Evolutionary conservation across 2,329 filamentous ascomycete genomes (phyloP).

Genomic region (Aspergillus vadensis): DNA sequence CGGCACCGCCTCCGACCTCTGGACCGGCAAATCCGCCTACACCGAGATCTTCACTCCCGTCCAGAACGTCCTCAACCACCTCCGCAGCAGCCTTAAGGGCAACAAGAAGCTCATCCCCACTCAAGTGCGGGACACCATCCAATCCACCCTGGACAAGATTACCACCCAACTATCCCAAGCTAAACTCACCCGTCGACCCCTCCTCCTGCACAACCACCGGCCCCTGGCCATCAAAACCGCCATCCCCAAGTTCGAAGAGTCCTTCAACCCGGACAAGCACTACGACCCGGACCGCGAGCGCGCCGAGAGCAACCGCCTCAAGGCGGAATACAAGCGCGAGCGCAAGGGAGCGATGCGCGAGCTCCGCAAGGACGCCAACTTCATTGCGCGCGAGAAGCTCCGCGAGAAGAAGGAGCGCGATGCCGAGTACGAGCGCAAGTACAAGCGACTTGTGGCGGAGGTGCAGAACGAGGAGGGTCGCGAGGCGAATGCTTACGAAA

Average conservation of each 20-base stretch:
- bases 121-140: slow-evolving; percentile 31
- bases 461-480: slow-evolving; percentile 92
- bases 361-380: slow-evolving; percentile 90
- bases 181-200: slow-evolving; percentile 69
- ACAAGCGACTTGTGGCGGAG: slow-evolving; percentile 85
- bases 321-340: slow-evolving; percentile 91
- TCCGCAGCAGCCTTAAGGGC: slow-evolving; percentile 57
- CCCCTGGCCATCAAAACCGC: slow-evolving; percentile 84
- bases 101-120: slow-evolving; percentile 54
- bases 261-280: slow-evolving; percentile 91
- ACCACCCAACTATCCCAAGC: slow-evolving; percentile 57
- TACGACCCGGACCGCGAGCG: slow-evolving; percentile 95
- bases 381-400: slow-evolving; percentile 87
- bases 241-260: slow-evolving; percentile 94
- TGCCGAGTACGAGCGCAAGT: slow-evolving; percentile 94
- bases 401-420: slow-evolving; percentile 92
- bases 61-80: slow-evolving; percentile 60
- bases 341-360: slow-evolving; percentile 93
- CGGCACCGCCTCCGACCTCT: slow-evolving; percentile 68
- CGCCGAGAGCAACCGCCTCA: slow-evolving; percentile 78
- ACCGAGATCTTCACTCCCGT: slow-evolving; percentile 74
- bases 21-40: slow-evolving; percentile 73
- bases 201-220: slow-evolving; percentile 85
- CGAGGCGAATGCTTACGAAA: slow-evolving; percentile 85
- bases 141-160: slow-evolving; percentile 38